These are phyloP conservation scores for Aureobasidium sp. DNA, from an alignment of 2,329 filamentous ascomycete species.

Conservation along the genomic window DNA sequence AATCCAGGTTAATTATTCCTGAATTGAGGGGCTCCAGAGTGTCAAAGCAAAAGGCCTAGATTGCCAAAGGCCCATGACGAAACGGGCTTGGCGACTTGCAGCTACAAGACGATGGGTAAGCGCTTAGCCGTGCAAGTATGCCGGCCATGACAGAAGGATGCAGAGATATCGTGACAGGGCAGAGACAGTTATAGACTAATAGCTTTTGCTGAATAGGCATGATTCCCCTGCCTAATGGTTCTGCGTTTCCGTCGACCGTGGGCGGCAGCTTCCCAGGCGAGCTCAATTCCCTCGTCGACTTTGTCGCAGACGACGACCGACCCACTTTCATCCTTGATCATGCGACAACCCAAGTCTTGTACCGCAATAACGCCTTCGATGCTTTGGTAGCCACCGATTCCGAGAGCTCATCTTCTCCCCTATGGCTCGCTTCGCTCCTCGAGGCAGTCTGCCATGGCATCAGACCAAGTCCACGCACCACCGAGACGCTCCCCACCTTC, in stretches of 20 bases:
- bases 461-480: neutral
- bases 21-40: too few relatives aligned
- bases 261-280: neutral
- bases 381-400: neutral
- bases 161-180: too few relatives aligned
- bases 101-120: too few relatives aligned
- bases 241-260: neutral
- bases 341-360: neutral
- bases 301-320: neutral
- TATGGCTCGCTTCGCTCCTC: neutral
- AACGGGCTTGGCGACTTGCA: too few relatives aligned
- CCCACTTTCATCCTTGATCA: neutral
- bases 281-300: neutral
- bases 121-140: too few relatives aligned
- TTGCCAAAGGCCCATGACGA: too few relatives aligned
- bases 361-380: neutral
- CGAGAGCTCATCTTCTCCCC: too few relatives aligned
- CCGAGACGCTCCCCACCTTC: neutral
- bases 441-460: neutral
- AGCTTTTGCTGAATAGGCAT: neutral
- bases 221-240: neutral
- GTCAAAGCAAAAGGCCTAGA: too few relatives aligned
- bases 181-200: too few relatives aligned
- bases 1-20: too few relatives aligned
- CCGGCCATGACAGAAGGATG: too few relatives aligned